A percentile compares a stretch with the other conserved stretches of the same genome.
These are phyloP conservation scores for Fraxinus sp. DNA, from an alignment of 305 asterid genomes.

Conservation along the genomic window DNA sequence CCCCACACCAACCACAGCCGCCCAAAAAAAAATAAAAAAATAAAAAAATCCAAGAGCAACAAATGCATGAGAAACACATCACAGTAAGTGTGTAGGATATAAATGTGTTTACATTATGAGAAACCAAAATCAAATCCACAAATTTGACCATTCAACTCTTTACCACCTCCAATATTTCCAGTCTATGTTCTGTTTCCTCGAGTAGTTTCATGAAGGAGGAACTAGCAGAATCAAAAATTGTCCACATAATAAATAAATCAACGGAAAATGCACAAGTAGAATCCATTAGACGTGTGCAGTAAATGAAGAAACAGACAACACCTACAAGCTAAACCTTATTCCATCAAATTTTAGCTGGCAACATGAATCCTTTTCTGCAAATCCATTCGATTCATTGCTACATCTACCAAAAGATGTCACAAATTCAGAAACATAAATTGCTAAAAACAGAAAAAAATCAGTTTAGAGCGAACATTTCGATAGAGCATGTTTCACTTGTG, in stretches of 20 bases:
- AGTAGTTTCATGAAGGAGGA: neutral
- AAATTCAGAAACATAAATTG: neutral
- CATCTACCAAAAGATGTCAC: neutral
- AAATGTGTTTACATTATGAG: neutral
- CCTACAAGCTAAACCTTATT: neutral
- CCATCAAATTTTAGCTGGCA: neutral
- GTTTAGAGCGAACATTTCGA: neutral
- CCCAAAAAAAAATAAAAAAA: too few relatives aligned
- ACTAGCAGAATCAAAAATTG: neutral
- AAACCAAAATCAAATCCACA: too few relatives aligned
- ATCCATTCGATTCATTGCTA: neutral
- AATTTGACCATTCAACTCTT: constrained; percentile 4
- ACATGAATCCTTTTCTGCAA: neutral
- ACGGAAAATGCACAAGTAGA: neutral
- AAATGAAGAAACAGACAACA: neutral
- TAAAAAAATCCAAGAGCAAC: neutral
- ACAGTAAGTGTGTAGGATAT: neutral
- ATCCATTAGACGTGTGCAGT: neutral
- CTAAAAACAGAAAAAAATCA: neutral
- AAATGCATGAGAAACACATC: neutral
- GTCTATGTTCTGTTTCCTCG: neutral
- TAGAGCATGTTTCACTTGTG: neutral
- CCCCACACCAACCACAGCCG: neutral
- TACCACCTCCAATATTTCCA: neutral
- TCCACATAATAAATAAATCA: neutral